Evolutionary conservation across 495 filamentous ascomycete genomes (phyloP).

Genomic region (Penicillium robsamsonii): DNA sequence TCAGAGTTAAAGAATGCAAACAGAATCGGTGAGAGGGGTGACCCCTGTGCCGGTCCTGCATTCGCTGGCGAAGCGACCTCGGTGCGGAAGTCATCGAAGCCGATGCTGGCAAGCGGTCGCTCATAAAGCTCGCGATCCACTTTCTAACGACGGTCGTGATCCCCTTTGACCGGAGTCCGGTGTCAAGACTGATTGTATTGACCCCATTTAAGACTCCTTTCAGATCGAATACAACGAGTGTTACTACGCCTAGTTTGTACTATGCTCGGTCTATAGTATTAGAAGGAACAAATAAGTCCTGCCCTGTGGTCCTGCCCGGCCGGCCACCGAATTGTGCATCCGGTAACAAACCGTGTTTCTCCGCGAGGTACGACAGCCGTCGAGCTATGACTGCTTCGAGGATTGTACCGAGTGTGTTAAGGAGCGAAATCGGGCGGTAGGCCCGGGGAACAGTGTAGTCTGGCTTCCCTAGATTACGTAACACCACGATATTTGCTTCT

Average conservation of each 20-base stretch:
- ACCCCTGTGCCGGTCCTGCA: slow-evolving; percentile 29
- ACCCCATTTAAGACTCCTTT: slow-evolving; percentile 27
- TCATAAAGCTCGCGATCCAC: slow-evolving; percentile 31
- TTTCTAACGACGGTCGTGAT: slow-evolving; percentile 19
- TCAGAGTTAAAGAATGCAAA: slow-evolving; percentile 31
- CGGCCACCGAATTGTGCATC: slow-evolving; percentile 22
- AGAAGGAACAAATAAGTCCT: slow-evolving; percentile 18
- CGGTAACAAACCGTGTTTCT: slow-evolving; percentile 21
- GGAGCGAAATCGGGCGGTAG: slow-evolving; percentile 28
- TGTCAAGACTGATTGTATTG: slow-evolving; percentile 24
- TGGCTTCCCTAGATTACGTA: not conserved
- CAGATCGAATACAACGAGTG: slow-evolving; percentile 19
- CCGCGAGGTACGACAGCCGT: slow-evolving; percentile 15
- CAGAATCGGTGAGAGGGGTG: slow-evolving; percentile 24
- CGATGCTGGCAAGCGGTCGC: slow-evolving; percentile 24
- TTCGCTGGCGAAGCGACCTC: slow-evolving; percentile 13
- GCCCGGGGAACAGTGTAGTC: slow-evolving; percentile 23
- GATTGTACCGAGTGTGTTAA: slow-evolving; percentile 23
- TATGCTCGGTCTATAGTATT: slow-evolving; percentile 25
- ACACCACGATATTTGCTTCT: not conserved
- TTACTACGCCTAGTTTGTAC: slow-evolving; percentile 16
- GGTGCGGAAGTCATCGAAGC: slow-evolving; percentile 22
- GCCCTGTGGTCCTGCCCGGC: slow-evolving; percentile 16
- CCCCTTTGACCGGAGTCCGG: slow-evolving; percentile 15
- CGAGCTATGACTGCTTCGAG: slow-evolving; percentile 20